A percentile compares a stretch with the other conserved stretches of the same genome.
These are phyloP conservation scores for Blastomyces emzantsi DNA, from an alignment of 2,329 filamentous ascomycete species.

Conservation along the genomic window DNA sequence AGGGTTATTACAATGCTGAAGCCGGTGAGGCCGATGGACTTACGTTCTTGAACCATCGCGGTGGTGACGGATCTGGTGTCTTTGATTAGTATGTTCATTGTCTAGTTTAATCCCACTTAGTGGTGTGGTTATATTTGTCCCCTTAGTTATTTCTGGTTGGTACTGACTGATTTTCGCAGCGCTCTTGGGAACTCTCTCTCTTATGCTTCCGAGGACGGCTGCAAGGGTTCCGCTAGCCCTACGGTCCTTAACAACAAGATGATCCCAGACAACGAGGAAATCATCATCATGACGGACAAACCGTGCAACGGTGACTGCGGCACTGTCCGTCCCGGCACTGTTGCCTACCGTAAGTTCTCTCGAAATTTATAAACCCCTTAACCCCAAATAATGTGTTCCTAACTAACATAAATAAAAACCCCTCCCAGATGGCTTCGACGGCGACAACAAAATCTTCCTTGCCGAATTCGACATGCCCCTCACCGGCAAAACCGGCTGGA, in stretches of 20 bases:
- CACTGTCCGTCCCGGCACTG: slow-evolving; percentile 40
- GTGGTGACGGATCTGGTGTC: slow-evolving; percentile 47
- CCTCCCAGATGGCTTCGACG: slow-evolving; percentile 53
- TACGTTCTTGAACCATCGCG: slow-evolving; percentile 51
- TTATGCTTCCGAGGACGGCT: slow-evolving; percentile 44
- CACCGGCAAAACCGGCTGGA: slow-evolving; percentile 43
- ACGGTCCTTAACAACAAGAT: slow-evolving; percentile 43
- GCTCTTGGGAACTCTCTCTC: slow-evolving; percentile 51
- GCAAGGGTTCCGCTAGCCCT: slow-evolving; percentile 38
- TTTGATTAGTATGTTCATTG: slow-evolving; percentile 39
- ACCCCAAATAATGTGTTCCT: slow-evolving; percentile 3
- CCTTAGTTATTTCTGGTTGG: not conserved
- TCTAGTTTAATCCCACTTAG: not conserved
- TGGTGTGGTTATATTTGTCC: not conserved
- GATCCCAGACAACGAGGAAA: slow-evolving; percentile 43
- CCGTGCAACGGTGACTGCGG: slow-evolving; percentile 43
- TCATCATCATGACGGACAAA: slow-evolving; percentile 44
- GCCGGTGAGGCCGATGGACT: slow-evolving; percentile 42
- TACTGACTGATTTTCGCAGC: slow-evolving; percentile 16
- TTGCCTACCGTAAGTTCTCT: slow-evolving; percentile 41
- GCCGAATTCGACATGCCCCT: slow-evolving; percentile 65
- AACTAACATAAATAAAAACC: not conserved
- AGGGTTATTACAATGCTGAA: slow-evolving; percentile 42
- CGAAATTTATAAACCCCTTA: not conserved
- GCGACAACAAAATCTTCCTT: slow-evolving; percentile 62